phyloP scores from a whole-genome alignment of 345 rosid species.

The Punica granatum region DNA sequence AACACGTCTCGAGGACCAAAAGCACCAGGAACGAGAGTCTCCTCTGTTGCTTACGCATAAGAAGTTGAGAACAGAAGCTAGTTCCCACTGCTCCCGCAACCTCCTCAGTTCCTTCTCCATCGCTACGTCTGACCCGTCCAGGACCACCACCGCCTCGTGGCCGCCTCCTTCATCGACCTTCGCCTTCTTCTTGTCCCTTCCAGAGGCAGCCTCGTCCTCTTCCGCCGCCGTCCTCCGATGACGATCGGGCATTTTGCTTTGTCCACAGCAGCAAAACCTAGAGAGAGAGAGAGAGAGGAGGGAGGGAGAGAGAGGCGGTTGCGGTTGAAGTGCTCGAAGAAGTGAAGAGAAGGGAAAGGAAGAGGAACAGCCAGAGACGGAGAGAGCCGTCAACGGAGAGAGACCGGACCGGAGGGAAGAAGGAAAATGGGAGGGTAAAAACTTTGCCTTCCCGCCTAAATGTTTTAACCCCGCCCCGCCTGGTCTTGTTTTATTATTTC shows the following conservation, averaged over 20 bases:
- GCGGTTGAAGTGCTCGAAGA: background rate
- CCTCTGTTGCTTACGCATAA: conserved; percentile 31
- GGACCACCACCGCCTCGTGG: background rate
- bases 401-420: background rate
- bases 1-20: background rate
- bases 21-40: background rate
- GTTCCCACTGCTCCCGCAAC: conserved; percentile 83
- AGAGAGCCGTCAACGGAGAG: background rate
- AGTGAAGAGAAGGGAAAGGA: too few species aligned
- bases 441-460: conserved; percentile 11
- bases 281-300: conserved; percentile 3
- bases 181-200: background rate
- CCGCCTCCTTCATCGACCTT: background rate
- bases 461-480: background rate
- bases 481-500: too few species aligned
- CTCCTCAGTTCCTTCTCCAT: conserved; percentile 36
- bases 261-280: background rate
- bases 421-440: conserved; percentile 1
- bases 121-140: conserved; percentile 22
- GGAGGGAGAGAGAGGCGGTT: background rate
- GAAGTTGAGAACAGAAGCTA: conserved; percentile 86
- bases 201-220: background rate
- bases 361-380: too few species aligned
- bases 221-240: conserved; percentile 1
- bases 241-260: background rate